Percentiles rank a stretch among this genome's conserved stretches.
phyloP scores from a whole-genome alignment of 148 eudicot genomes.

The Cornus kousa region DNA sequence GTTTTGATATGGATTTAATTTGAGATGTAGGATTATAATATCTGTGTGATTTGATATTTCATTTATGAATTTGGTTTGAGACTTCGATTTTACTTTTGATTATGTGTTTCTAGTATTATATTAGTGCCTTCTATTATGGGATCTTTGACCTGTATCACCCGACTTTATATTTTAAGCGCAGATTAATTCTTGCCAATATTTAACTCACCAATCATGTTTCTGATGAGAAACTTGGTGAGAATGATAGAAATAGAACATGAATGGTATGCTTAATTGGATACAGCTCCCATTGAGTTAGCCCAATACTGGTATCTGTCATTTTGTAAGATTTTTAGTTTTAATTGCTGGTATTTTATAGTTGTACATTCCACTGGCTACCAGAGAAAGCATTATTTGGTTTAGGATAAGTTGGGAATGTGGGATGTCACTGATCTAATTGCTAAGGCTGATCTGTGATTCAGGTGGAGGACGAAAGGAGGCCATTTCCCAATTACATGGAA shows the following conservation, averaged over 20 bases:
- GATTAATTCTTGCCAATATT: neutral
- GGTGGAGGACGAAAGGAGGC: slow-evolving; percentile 37
- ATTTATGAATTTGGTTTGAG: too few relatives aligned
- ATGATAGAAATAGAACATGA: too few relatives aligned
- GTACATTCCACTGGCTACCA: too few relatives aligned
- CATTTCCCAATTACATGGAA: slow-evolving; percentile 44
- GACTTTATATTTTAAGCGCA: neutral
- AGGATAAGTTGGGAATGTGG: neutral
- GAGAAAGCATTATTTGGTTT: neutral
- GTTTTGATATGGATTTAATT: neutral
- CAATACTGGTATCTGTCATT: too few relatives aligned
- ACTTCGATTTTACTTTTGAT: neutral
- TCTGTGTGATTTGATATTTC: neutral
- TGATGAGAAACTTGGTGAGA: neutral
- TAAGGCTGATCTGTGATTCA: slow-evolving; percentile 14
- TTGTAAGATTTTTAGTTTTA: too few relatives aligned
- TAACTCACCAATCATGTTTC: too few relatives aligned
- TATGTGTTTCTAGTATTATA: too few relatives aligned
- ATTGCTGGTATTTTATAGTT: too few relatives aligned
- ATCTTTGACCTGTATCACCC: neutral
- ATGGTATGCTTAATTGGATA: too few relatives aligned
- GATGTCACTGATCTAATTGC: too few relatives aligned
- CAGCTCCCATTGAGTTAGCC: too few relatives aligned
- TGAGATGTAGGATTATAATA: neutral
- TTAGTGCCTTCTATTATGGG: neutral